phyloP scores from a whole-genome alignment of 2,329 filamentous ascomycete species.

The Ceratocystis harringtonii region DNA sequence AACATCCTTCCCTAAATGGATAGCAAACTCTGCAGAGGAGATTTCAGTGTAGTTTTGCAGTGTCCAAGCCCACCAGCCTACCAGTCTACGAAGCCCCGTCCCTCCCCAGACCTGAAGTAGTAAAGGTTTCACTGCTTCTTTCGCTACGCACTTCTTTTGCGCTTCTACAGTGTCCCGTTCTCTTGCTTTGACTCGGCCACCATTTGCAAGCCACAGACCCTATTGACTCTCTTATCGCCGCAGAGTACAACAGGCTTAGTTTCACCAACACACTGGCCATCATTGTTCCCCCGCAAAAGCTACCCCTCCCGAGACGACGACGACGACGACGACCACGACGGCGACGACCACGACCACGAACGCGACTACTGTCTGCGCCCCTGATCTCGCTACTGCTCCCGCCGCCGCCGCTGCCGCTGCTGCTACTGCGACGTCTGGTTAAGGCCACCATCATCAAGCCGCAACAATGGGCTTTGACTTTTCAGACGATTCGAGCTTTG shows the following conservation, averaged over 20 bases:
- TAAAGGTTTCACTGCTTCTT: not conserved
- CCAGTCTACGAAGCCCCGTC: not conserved
- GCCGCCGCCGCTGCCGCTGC: no score
- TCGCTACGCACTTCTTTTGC: no score
- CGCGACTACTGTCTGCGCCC: not conserved
- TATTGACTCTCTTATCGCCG: not conserved
- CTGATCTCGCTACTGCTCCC: no score
- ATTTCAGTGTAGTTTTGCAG: not conserved
- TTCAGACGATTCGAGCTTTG: constrained; percentile 46
- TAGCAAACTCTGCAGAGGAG: not conserved
- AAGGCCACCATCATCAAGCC: constrained; percentile 3
- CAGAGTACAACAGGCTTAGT: not conserved
- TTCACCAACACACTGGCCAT: not conserved
- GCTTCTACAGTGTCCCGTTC: not conserved
- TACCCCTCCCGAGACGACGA: not conserved
- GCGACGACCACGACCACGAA: not conserved
- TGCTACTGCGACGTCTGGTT: not conserved
- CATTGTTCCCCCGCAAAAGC: not conserved
- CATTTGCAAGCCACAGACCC: not conserved
- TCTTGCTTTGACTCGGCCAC: not conserved
- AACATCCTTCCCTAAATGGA: constrained; percentile 5
- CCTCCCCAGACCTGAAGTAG: not conserved
- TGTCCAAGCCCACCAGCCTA: not conserved
- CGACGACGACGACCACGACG: not conserved
- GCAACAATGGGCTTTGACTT: constrained; percentile 38